Evolutionary conservation across 106 monocot genomes (phyloP), one percentile per base, ranked within the genome.

Genomic region (Dendrobium huoshanense): DNA sequence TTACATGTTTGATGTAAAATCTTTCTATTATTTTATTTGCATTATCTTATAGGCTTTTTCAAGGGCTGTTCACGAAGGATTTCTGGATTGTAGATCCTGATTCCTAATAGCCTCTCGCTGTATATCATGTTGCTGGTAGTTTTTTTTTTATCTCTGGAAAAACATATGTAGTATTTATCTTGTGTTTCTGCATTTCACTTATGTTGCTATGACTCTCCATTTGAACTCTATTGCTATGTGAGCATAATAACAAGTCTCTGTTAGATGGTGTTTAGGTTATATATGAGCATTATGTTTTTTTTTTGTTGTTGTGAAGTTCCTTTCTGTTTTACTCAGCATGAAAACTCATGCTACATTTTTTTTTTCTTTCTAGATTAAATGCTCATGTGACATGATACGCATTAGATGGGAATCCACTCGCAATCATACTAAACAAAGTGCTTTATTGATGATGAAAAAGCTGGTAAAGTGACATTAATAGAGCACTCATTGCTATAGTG

Each of bases 361-460:
- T 18, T 20, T 79, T 29, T n/a, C n/a, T n/a, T 82, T 84, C 55
- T 77, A 98, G 97, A 86, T 95, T 77, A 91, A 82, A 85, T 84
- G 85, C 79, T 90, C 93, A 31, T 95, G 87, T 84, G 88, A 90
- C 74, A 91, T 95, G 24, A 58, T 99, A 49, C 95, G 98, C 33
- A 81, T 91, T 72, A 86, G 91, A 72, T 99, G 98, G 98, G 98
- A 99, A 80, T 91, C 93, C 40, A 88, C 87, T 43, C 98, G 98
- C 72, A 84, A 83, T 83, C 98, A 85, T 41, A 99, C 98, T 67
- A 99, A 99, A 82, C 82, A 95, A 73, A 85, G 98, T 61, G 91
- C 98, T 79, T 85, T 95, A 44, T 67, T 99, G 58, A 95, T 99
- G 95, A 95, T 99, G 98, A 84, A 91, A 45, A 93, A 93, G 67